Evolutionary conservation across 1,139 yeast species (phyloP), one percentile per base, ranked within the genome.

Genomic region (Hyphopichia pseudoburtonii): DNA sequence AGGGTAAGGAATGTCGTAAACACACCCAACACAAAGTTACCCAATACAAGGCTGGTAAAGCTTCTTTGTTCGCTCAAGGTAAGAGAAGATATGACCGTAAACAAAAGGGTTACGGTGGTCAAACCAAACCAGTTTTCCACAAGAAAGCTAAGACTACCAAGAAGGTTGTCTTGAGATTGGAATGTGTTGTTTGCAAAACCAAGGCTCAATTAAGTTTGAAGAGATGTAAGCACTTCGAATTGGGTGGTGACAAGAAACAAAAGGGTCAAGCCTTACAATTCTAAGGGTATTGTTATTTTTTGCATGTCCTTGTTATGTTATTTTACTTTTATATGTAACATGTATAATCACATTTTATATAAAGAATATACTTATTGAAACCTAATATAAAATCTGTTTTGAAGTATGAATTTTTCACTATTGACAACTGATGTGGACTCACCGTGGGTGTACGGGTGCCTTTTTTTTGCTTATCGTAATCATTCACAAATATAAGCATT

Each of bases 1-100:
- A 89, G 81, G 97, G 97, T 80, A 92, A 86, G 81, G 83, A 82
- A 73, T 94, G 99, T 82, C 88, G 95, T 71, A 89, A 89, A 80
- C 99, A 94, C 94, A 90, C 98, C 69, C 97, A 89, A 78, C 99
- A 92, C 95, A 92, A 92, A 85, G 98, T 92, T 67, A 90, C 98
- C 76, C 99, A 92, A 82, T 94, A 92, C 95, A 92, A 92, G 78
- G 96, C 97, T 70, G 98, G 98, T 80, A 92, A 92, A 82, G 97
- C 97, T 71, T 90, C 97, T 57, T 84, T 90, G 67, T 89, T 82
- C 72, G 97, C 97, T 62, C 97, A 92, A 81, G 99, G 99, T 85
- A 94, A 94, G 90, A 88, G 99, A 84, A 90, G 99, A 82, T 92
- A 92, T 81, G 98, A 94, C 94, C 95, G 99, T 78, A 92, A 92